Conservation (phyloP, 345 rosid species). For the Zanthoxylum bungeanum region DNA sequence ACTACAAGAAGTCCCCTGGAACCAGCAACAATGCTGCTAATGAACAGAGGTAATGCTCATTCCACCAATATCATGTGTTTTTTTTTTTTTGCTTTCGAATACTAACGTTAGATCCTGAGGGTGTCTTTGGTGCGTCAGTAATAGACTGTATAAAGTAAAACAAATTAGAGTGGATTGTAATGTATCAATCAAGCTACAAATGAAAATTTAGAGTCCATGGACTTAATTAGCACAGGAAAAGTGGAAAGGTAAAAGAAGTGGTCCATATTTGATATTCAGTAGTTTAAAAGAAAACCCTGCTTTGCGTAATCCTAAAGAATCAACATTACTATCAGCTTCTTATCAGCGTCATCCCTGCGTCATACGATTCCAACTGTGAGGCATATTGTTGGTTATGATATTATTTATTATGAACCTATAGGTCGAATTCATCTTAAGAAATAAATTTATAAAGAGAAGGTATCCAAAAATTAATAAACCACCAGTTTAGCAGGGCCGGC, state of each 20-base stretch:
- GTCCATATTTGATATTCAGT: slow-evolving; percentile 2
- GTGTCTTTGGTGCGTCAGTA: not conserved
- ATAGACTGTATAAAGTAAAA: not conserved
- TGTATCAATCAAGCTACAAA: too few species aligned
- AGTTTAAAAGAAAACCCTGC: not conserved
- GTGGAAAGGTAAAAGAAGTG: not conserved
- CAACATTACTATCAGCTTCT: not conserved
- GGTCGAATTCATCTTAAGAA: too few species aligned
- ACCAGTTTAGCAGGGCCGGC: too few species aligned
- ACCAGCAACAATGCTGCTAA: slow-evolving; percentile 4
- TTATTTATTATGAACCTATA: too few species aligned
- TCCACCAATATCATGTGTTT: not conserved
- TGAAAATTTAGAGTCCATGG: slow-evolving; percentile 3
- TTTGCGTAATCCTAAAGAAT: not conserved
- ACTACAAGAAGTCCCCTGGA: slow-evolving; percentile 34
- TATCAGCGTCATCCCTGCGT: too few species aligned
- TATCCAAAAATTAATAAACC: too few species aligned
- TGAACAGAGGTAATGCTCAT: slow-evolving; percentile 21
- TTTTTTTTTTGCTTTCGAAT: not conserved
- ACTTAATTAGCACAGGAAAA: not conserved
- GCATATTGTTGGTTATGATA: too few species aligned
- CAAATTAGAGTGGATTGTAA: not conserved
- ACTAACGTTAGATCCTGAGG: not conserved
- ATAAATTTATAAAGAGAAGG: too few species aligned
- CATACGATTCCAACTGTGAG: too few species aligned